phyloP scores from a whole-genome alignment of 371 early-diverging fungal genomes.

The Syncephalis plumigaleata region DNA sequence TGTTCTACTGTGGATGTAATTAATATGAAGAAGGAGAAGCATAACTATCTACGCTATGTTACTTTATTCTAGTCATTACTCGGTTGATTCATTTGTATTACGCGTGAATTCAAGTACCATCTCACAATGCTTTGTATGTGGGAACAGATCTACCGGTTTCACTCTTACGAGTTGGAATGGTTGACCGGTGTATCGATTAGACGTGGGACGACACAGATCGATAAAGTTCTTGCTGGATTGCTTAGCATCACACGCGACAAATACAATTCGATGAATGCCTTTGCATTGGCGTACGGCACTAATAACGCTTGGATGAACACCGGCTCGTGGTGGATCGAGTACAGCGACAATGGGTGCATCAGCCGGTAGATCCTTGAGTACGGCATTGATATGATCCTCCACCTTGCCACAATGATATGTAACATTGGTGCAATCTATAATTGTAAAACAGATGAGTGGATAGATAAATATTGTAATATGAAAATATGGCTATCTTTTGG shows the following conservation, averaged over 20 bases:
- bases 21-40: too few species aligned
- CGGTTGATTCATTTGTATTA: neutral
- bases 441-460: slow-evolving; percentile 1
- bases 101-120: slow-evolving; percentile 44
- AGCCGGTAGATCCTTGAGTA: slow-evolving; percentile 3
- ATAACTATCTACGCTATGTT: too few species aligned
- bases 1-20: too few species aligned
- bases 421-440: slow-evolving; percentile 25
- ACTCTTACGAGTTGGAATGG: slow-evolving; percentile 47
- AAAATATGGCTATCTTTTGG: too few species aligned
- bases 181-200: slow-evolving; percentile 28
- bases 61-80: too few species aligned
- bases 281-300: slow-evolving; percentile 34
- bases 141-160: slow-evolving; percentile 58
- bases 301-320: slow-evolving; percentile 47
- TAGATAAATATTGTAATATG: neutral
- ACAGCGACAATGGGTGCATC: slow-evolving; percentile 33
- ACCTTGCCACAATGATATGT: slow-evolving; percentile 38
- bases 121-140: slow-evolving; percentile 59
- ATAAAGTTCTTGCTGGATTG: slow-evolving; percentile 46
- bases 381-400: slow-evolving; percentile 37
- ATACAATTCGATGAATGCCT: slow-evolving; percentile 41
- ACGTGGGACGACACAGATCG: slow-evolving; percentile 35
- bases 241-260: slow-evolving; percentile 54
- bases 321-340: slow-evolving; percentile 65